Percentiles rank a stretch among this genome's conserved stretches.
phyloP scores from a whole-genome alignment of 495 filamentous ascomycete genomes.

The Bacidia gigantensis region DNA sequence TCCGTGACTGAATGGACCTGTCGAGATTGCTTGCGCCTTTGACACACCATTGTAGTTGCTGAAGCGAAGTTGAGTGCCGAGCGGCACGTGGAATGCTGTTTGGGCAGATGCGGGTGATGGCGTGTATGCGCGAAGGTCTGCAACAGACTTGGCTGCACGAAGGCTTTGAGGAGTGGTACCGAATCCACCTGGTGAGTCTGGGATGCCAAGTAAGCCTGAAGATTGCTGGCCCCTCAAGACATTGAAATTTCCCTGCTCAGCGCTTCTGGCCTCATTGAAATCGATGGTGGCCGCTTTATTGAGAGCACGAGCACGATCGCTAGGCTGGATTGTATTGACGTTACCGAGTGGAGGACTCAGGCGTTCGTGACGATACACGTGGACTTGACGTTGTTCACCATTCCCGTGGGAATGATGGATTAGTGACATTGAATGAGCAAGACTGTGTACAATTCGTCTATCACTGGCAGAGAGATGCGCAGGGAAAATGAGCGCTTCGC shows the following conservation, averaged over 20 bases:
- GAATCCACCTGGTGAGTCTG: conserved; percentile 64
- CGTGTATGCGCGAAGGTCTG: conserved; percentile 86
- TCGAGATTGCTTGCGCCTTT: conserved; percentile 63
- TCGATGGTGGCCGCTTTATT: conserved; percentile 96
- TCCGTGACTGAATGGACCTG: conserved; percentile 56
- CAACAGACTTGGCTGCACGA: conserved; percentile 92
- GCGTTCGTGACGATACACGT: conserved; percentile 61
- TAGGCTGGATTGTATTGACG: conserved; percentile 44
- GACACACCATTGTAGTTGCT: conserved; percentile 46
- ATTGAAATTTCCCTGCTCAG: conserved; percentile 52
- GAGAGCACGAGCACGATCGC: conserved; percentile 63
- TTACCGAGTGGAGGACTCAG: conserved; percentile 52
- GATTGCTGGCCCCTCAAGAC: conserved; percentile 62
- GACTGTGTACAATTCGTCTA: conserved; percentile 78
- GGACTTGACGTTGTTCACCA: conserved; percentile 73
- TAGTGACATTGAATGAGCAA: conserved; percentile 89
- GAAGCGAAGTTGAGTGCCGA: conserved; percentile 49
- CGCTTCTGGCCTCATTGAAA: conserved; percentile 77
- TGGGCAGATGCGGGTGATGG: conserved; percentile 85
- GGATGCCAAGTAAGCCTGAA: conserved; percentile 61
- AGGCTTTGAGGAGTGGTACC: conserved; percentile 57
- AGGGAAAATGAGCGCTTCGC: conserved; percentile 75
- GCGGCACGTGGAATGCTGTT: conserved; percentile 69
- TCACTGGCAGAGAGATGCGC: conserved; percentile 65
- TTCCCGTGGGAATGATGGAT: conserved; percentile 78